Base-by-base conservation (phyloP, 163 green algal genomes). In the Scenedesmus sp. region DNA sequence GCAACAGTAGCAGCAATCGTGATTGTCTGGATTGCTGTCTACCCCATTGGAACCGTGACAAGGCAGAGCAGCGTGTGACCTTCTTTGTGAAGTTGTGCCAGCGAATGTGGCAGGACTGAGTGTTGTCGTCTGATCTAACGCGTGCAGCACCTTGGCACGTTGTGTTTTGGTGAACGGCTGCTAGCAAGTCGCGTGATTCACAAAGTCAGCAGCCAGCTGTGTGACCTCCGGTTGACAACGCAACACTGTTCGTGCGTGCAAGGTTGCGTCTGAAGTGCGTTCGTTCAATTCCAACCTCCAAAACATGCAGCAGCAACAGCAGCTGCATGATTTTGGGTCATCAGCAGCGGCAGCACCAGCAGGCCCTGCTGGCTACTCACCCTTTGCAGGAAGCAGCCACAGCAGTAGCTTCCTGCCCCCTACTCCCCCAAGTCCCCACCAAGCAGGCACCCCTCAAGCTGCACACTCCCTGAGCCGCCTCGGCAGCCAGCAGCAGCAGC, bases 351-450 rank as follows among this genome's bases (percentile, higher is more conserved):
- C 70, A 79, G 70, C 70, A 23, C 70, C 70, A 79, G 70, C 70
- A 79, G 70, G 70, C 0, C 77, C 81, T 34, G 81, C 16, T 4
- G 85, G 59, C 6, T 83, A 66, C 85, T 82, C 85, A 15, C 64
- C 85, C n/a, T 89, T 83, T 34, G 34, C 85, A 34, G 85, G 85
- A 34, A 60, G 60, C 59, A 34, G 34, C 18, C 26, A 82, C 67
- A 57, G 62, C 60, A 57, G 60, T 9, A 82, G 62, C 85, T 89
- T 89, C 62, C 62, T 89, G 4, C 64, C 85, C 8, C 85, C 85
- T 7, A 89, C 85, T 4, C 85, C 64, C 20, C 85, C 85, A 56
- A n/a, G 85, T 3, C 64, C 57, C 0, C n/a, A 56, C 12, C 59
- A 60, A 23, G n/a, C 46, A 6, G 52, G 1, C 84, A 52, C n/a